A percentile compares a stretch with the other conserved stretches of the same genome.
These are phyloP conservation scores for Cucurbita argyrosperma DNA, from an alignment of 306 rosid genomes.

Conservation along the genomic window DNA sequence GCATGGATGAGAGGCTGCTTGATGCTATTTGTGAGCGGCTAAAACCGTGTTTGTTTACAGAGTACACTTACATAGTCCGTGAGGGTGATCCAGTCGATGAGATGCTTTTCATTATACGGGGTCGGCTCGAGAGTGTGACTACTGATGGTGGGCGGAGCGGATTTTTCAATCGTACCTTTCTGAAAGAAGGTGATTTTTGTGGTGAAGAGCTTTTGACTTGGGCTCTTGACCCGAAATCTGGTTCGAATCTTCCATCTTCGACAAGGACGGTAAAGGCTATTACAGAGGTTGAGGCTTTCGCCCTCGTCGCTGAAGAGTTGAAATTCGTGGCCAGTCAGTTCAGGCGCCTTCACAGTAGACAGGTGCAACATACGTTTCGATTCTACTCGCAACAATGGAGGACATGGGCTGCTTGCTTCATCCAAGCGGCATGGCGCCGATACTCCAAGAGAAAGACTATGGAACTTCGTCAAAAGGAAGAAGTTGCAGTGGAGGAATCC, in stretches of 20 bases:
- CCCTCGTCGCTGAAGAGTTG: constrained; percentile 75
- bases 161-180: constrained; percentile 73
- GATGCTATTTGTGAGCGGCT: constrained; percentile 97
- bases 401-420: constrained; percentile 98
- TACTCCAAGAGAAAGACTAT: constrained; percentile 63
- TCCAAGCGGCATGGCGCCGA: constrained; percentile 99
- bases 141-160: constrained; percentile 98
- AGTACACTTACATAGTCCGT: constrained; percentile 70
- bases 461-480: constrained; percentile 76
- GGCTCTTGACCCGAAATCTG: constrained; percentile 96
- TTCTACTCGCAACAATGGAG: constrained; percentile 98
- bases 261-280: constrained; percentile 79
- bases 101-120: constrained; percentile 95
- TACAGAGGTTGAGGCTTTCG: constrained; percentile 88
- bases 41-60: constrained; percentile 77
- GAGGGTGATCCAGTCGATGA: constrained; percentile 99
- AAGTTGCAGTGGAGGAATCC: constrained; percentile 26
- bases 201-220: constrained; percentile 98
- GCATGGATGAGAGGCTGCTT: constrained; percentile 90
- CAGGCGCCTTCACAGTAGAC: constrained; percentile 96
- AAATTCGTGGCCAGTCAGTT: constrained; percentile 95
- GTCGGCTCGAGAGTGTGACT: constrained; percentile 94
- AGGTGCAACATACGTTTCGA: constrained; percentile 96
- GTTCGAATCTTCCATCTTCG: constrained; percentile 85
- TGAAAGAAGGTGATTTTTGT: constrained; percentile 83